A percentile compares a stretch with the other conserved stretches of the same genome.
phyloP scores from a whole-genome alignment of 140 eudicot species.

The Cichorium intybus region DNA sequence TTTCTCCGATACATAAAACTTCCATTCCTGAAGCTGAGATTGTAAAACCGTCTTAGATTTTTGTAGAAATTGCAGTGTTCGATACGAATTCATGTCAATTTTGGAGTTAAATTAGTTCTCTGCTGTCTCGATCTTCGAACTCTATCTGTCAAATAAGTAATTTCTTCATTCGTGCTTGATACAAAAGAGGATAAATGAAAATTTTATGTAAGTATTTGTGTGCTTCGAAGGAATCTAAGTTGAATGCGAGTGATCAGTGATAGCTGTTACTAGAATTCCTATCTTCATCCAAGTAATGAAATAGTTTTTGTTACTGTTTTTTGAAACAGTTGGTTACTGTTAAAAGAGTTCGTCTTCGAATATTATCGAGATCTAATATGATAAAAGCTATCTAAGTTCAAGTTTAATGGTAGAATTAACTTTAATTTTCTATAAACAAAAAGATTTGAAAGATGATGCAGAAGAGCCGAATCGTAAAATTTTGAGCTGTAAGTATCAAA shows the following conservation, averaged over 20 bases:
- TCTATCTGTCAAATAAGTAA: not conserved
- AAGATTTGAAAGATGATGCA: slow-evolving; percentile 19
- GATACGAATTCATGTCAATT: not conserved
- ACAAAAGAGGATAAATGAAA: not conserved
- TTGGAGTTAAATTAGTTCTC: not conserved
- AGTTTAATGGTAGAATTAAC: no score
- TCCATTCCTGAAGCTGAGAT: not conserved
- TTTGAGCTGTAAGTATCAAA: slow-evolving; percentile 26
- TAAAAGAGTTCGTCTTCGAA: not conserved
- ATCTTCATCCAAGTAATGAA: slow-evolving; percentile 2
- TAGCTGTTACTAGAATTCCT: not conserved
- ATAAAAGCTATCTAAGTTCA: not conserved
- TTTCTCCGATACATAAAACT: not conserved
- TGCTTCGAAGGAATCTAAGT: slow-evolving; percentile 8
- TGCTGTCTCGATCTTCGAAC: not conserved
- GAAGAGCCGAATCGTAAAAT: no score
- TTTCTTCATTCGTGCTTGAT: not conserved
- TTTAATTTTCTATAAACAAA: no score
- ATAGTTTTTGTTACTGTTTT: not conserved
- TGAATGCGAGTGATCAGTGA: not conserved
- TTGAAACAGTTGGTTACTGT: not conserved
- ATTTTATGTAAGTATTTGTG: not conserved
- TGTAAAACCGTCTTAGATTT: slow-evolving; percentile 2
- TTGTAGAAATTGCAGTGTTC: slow-evolving; percentile 10
- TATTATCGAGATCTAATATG: not conserved